Base-by-base conservation (phyloP, 2,329 filamentous ascomycete genomes). In the Fusarium temperatum region DNA sequence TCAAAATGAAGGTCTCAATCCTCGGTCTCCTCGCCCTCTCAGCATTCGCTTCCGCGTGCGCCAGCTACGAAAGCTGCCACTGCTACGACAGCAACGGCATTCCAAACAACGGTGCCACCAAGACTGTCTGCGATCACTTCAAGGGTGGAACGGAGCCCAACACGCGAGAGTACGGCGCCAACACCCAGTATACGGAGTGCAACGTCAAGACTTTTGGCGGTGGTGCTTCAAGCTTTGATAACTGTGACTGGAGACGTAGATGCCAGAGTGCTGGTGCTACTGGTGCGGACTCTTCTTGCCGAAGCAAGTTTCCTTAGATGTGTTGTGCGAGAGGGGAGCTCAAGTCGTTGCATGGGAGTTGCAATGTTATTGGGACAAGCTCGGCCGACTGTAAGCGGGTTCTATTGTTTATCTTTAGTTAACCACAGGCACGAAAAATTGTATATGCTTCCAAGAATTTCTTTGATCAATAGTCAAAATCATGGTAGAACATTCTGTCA, bases 391-490 rank as follows among this genome's bases (percentile, higher is more conserved):
- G 3, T 8, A 6, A 30, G 17, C 6, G 38, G 36, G 38, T 30
- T 44, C 9, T 35, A 8, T 3, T 32, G 38, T 15, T 45, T 45
- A 20, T 35, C 32, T 8, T 35, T 35, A 35, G 32, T 35, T 8
- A 1, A 15, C 32, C 32, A 17, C 32, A 35, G 4, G 1, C 4
- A 22, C 8, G 24, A 28, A 39, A 28, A 39, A 28, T 8, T 13
- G 0, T 22, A 38, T n/a, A 22, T 28, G 8, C 2, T 4, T 22
- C 3, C 6, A 35, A 4, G 30, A 51, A 51, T 22, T 4, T 8
- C 2, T 17, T 14, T 6, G 10, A 17, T n/a, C 7, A 8, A 4
- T 8, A 3, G 8, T 30, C 4, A 3, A 13, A 6, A 18, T 8
- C 15, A 24, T 35, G 12, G 48, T 20, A 20, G 11, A 10, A n/a